phyloP scores from a whole-genome alignment of 768 basidiomycete genomes.

The Dentipellis fragilis region DNA sequence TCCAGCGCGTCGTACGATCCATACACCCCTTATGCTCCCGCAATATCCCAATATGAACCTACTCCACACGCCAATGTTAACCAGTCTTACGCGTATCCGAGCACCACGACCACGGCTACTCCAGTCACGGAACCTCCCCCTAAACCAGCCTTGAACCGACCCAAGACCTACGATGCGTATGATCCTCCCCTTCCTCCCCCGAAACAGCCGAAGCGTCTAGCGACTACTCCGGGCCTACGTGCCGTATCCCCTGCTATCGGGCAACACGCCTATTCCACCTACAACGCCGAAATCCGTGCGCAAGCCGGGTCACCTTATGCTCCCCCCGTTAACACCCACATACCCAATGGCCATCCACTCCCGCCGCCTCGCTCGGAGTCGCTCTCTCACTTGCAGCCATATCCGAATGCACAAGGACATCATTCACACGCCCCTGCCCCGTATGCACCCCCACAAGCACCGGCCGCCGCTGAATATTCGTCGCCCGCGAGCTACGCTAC shows the following conservation, averaged over 20 bases:
- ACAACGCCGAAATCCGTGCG: neutral
- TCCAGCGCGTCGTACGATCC: no score
- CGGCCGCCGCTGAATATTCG: no score
- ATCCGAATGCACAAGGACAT: no score
- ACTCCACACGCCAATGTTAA: neutral
- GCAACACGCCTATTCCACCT: neutral
- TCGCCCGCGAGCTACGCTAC: no score
- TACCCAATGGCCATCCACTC: no score
- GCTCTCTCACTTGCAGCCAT: no score
- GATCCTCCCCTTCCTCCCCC: slow-evolving; percentile 22
- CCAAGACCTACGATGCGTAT: slow-evolving; percentile 21
- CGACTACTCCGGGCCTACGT: slow-evolving; percentile 1
- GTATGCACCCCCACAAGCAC: no score
- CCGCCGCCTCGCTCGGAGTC: no score
- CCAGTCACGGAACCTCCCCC: slow-evolving; percentile 18
- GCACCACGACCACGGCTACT: neutral
- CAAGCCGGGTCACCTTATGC: neutral
- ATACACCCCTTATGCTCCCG: neutral
- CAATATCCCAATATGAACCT: neutral
- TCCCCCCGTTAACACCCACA: no score
- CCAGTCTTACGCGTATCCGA: neutral
- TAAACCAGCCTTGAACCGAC: slow-evolving; percentile 12
- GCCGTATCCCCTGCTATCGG: slow-evolving; percentile 5
- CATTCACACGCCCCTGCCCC: no score
- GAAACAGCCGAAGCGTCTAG: slow-evolving; percentile 5